phyloP scores from a whole-genome alignment of 2,329 filamentous ascomycete species.

The Cladosporium sp. region DNA sequence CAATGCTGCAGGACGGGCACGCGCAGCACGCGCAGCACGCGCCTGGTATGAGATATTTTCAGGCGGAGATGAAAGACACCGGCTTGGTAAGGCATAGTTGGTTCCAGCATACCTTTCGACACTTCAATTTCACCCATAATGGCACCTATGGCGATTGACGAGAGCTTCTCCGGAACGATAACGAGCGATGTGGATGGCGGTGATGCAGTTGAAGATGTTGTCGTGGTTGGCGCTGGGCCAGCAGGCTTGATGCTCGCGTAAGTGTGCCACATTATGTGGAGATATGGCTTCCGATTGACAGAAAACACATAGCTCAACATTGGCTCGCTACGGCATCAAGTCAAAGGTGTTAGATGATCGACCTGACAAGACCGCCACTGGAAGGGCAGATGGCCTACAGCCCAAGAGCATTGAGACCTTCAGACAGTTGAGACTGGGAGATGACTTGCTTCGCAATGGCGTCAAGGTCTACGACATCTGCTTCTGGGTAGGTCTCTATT shows the following conservation, averaged over 20 bases:
- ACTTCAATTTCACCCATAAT: neutral
- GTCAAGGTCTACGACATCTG: constrained; percentile 70
- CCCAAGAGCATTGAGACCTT: constrained; percentile 77
- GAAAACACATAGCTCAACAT: constrained; percentile 41
- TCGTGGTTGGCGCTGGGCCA: constrained; percentile 40
- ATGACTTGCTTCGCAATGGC: constrained; percentile 61
- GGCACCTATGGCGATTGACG: neutral
- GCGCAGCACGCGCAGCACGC: no score
- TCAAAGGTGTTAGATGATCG: constrained; percentile 65
- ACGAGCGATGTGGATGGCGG: neutral
- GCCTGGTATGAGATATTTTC: no score
- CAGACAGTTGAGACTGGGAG: constrained; percentile 68
- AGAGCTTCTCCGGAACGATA: neutral
- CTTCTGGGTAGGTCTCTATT: constrained; percentile 57
- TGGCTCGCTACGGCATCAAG: constrained; percentile 64
- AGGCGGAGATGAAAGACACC: no score
- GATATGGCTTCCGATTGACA: neutral
- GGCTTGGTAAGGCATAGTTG: no score
- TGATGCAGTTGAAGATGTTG: constrained; percentile 14
- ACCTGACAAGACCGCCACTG: constrained; percentile 62
- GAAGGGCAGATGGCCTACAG: constrained; percentile 68
- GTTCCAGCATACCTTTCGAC: no score
- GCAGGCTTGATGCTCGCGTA: constrained; percentile 42
- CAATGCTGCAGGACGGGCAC: no score
- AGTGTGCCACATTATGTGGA: constrained; percentile 10